Base-by-base conservation (phyloP, 805 yeast genomes). In the Zygosaccharomyces bisporus region DNA sequence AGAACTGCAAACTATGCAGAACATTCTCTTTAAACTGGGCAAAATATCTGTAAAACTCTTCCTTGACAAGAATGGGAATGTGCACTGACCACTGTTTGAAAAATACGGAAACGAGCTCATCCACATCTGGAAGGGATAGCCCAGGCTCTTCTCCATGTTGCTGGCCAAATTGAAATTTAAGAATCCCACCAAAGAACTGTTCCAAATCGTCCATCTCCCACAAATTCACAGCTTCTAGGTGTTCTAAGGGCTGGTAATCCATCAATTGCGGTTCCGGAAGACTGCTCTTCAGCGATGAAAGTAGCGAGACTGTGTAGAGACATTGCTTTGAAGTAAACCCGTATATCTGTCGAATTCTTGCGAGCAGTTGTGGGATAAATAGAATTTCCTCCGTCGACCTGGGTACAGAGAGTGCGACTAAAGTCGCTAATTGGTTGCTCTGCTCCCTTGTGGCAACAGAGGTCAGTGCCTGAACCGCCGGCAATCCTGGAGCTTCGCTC, bases 71-170 rank as follows among this genome's bases (percentile, higher is more conserved):
- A 12, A 86, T 71, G 0, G 95, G 95, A 17, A 82, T 69, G 4
- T 79, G 64, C 19, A 76, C 72, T 21, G 85, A 82, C 95, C 96
- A 89, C 46, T 83, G 82, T 49, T 79, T 80, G 64, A 87, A 88
- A 58, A 76, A 89, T 3, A 79, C 60, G 0, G 83, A 74, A 14
- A 85, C 74, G 23, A 86, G 71, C 19, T 80, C 79, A 61, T 89
- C 95, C 45, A 86, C 55, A 31, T 63, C 63, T 8, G 30, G 27
- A 27, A 58, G 46, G 2, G 43, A 35, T 31, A 62, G 39, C 14
- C 37, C 19, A 14, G 44, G 12, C 7, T 43, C 46, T 7, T 36
- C 20, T 12, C 35, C 44, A 10, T 29, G 42, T 21, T 30, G 38
- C 10, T 36, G 17, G 6, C 25, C 25, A 6, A 32, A 33, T 23